phyloP scores from a whole-genome alignment of 768 basidiomycete genomes.

The Rhizopogon vesiculosus region DNA sequence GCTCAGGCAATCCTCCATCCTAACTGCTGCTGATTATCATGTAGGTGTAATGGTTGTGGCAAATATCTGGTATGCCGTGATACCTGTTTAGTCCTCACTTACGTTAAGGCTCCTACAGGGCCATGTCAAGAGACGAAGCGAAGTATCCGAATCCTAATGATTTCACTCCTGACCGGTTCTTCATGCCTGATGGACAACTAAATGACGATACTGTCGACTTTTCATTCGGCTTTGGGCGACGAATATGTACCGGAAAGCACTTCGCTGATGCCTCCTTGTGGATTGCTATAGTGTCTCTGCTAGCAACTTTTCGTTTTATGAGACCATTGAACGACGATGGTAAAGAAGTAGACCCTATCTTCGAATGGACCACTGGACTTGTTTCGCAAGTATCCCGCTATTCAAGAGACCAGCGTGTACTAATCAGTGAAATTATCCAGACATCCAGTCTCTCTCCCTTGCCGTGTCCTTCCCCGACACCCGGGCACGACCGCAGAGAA shows the following conservation, averaged over 20 bases:
- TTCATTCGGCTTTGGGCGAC: slow-evolving; percentile 25
- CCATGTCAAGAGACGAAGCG: slow-evolving; percentile 22
- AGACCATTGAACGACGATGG: slow-evolving; percentile 23
- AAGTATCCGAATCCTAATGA: slow-evolving; percentile 22
- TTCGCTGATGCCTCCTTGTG: slow-evolving; percentile 28
- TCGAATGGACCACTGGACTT: slow-evolving; percentile 23
- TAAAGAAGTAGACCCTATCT: slow-evolving; percentile 17
- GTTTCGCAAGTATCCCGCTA: slow-evolving; percentile 17
- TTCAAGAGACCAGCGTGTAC: neutral
- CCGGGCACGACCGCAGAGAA: slow-evolving; percentile 11
- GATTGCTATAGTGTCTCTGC: slow-evolving; percentile 25
- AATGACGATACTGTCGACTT: slow-evolving; percentile 18
- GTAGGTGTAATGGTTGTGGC: slow-evolving; percentile 25
- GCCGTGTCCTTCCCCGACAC: slow-evolving; percentile 20
- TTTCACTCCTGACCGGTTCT: slow-evolving; percentile 26
- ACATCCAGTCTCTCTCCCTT: slow-evolving; percentile 24
- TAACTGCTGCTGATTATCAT: slow-evolving; percentile 8
- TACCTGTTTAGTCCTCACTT: slow-evolving; percentile 4
- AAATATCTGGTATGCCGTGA: slow-evolving; percentile 20
- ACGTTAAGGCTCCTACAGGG: slow-evolving; percentile 11
- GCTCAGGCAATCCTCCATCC: neutral
- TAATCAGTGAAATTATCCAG: slow-evolving; percentile 9
- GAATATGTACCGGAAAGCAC: slow-evolving; percentile 24
- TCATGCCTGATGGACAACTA: slow-evolving; percentile 18
- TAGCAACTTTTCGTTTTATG: slow-evolving; percentile 25